Evolutionary conservation across 805 yeast genomes (phyloP).

Genomic region (Wickerhamiella sorbophila): DNA sequence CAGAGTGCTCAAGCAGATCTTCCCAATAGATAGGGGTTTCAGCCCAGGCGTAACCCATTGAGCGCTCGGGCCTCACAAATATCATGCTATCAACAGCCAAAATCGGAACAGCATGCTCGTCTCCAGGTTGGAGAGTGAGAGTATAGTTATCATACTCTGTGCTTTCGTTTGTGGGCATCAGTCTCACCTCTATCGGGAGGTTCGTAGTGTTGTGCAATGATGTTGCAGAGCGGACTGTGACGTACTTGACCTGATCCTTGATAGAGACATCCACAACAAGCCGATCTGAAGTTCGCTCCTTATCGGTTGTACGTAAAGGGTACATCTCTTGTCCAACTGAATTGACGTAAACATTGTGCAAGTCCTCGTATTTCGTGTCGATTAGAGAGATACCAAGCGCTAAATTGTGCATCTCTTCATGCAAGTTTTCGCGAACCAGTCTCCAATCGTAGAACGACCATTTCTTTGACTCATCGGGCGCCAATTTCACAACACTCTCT

Average conservation of each 20-base stretch:
- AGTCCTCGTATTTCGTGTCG: constrained; percentile 40
- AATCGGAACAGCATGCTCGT: constrained; percentile 57
- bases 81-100: constrained; percentile 43
- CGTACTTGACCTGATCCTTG: constrained; percentile 61
- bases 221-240: constrained; percentile 65
- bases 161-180: constrained; percentile 19
- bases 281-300: constrained; percentile 39
- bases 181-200: constrained; percentile 33
- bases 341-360: constrained; percentile 48
- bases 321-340: constrained; percentile 74
- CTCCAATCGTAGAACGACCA: constrained; percentile 98
- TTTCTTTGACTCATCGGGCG: constrained; percentile 38
- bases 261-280: constrained; percentile 56
- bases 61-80: constrained; percentile 46
- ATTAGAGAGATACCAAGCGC: constrained; percentile 43
- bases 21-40: constrained; percentile 51
- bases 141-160: constrained; percentile 24
- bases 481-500: constrained; percentile 18
- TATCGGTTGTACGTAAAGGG: not conserved
- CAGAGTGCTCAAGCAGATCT: constrained; percentile 33
- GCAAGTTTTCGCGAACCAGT: constrained; percentile 62
- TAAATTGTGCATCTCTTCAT: constrained; percentile 46
- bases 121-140: constrained; percentile 39
- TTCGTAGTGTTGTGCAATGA: constrained; percentile 54
- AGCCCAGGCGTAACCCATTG: constrained; percentile 55